Base-by-base conservation (phyloP, 257 asterid genomes). In the Rauvolfia tetraphylla region DNA sequence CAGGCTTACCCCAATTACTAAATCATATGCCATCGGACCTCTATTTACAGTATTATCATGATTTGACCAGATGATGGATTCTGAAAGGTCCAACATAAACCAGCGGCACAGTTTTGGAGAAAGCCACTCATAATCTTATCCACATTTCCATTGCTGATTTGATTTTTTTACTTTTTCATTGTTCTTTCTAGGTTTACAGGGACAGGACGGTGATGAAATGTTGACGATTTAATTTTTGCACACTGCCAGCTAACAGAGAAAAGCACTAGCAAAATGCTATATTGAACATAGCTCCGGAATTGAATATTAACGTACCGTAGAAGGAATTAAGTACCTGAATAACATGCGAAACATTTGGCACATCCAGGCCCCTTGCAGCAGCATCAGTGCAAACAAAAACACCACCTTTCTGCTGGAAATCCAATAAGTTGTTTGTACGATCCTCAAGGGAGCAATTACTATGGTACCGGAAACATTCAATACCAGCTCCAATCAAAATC, bases 371-470 rank as follows among this genome's bases (percentile, higher is more conserved):
- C 83, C 98, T 96, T 46, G 99, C 95, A 76, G 99, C 99, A 78
- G 98, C 96, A 88, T 93, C 99, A 0, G 99, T 93, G 79, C 98
- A 95, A 66, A 95, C 97, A 87, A 95, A 89, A 79, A 93, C 90
- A 66, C 99, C 99, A 46, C 98, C 98, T n/a, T 86, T 86, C 80
- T 83, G 87, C 83, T 87, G 97, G 86, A 95, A 95, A 78, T 86
- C 87, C 34, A 84, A 74, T 62, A 95, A 85, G 83, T 87, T 95
- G 72, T 84, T 82, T 3, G 92, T 85, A 71, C 97, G 89, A 82
- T 89, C 97, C 75, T 93, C 97, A 65, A 89, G 84, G 62, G 99
- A 86, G 81, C 87, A 85, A 78, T 83, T 83, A 56, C 98, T 87
- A 74, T 95, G 99, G 86, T 93, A 95, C 69, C 88, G 78, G 67